These are phyloP conservation scores for Cryptococcus sp. DNA, from an alignment of 1,284 basidiomycete species.

Conservation along the genomic window DNA sequence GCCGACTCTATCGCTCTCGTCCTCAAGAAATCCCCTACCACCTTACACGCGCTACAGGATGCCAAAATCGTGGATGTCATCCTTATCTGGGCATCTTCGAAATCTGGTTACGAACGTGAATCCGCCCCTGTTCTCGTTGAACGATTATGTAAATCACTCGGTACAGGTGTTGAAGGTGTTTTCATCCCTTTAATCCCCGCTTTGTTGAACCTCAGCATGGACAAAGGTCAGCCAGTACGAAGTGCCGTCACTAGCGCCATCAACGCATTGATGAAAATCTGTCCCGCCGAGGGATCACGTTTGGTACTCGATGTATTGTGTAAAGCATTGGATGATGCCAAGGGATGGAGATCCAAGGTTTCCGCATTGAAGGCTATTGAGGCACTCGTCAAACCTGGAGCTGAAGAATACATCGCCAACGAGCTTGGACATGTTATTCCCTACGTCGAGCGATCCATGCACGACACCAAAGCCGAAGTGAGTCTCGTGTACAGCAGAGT, in stretches of 20 bases:
- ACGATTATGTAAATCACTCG: conserved; percentile 67
- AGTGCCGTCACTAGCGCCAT: conserved; percentile 75
- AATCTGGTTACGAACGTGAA: conserved; percentile 88
- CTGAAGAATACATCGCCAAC: conserved; percentile 76
- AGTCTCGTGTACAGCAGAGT: conserved; percentile 14
- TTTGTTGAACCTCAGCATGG: conserved; percentile 82
- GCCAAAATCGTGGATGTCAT: conserved; percentile 59
- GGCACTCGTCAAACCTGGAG: conserved; percentile 61
- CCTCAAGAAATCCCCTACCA: conserved; percentile 37
- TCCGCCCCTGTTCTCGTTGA: conserved; percentile 81
- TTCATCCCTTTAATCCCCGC: conserved; percentile 72
- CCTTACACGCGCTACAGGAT: conserved; percentile 38
- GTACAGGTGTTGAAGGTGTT: conserved; percentile 73
- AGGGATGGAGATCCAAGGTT: conserved; percentile 94
- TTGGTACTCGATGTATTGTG: conserved; percentile 70
- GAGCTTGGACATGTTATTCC: conserved; percentile 81
- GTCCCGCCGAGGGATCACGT: conserved; percentile 76
- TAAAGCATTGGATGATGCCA: conserved; percentile 64
- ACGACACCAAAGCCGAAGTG: conserved; percentile 95
- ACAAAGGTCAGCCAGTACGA: conserved; percentile 91
- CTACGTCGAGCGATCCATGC: conserved; percentile 85
- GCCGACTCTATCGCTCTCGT: conserved; percentile 42
- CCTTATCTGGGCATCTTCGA: conserved; percentile 71
- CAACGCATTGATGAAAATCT: conserved; percentile 77
- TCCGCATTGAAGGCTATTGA: conserved; percentile 86